Evolutionary conservation across 257 asterid genomes (phyloP).

Genomic region (Solanum paucissectum): DNA sequence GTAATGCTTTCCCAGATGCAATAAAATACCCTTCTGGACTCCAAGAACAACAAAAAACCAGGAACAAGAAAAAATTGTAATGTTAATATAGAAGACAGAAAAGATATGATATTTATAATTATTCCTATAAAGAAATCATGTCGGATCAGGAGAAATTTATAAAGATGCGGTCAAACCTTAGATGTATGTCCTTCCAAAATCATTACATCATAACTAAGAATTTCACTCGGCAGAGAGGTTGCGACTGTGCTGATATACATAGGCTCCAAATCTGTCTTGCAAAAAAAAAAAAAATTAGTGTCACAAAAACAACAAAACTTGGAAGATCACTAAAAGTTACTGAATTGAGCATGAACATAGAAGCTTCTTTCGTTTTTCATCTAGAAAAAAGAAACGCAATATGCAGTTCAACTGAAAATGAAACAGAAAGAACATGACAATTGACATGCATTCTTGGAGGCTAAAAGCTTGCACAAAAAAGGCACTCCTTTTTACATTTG

Average conservation of each 20-base stretch:
- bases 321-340: background rate
- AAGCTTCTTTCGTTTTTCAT: background rate
- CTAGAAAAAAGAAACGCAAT: background rate
- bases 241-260: no score
- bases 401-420: background rate
- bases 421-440: background rate
- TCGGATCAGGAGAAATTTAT: no score
- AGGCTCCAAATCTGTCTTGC: no score
- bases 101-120: background rate
- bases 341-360: no score
- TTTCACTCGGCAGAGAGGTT: no score
- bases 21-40: slow-evolving; percentile 19
- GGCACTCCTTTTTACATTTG: no score
- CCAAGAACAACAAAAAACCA: slow-evolving; percentile 97
- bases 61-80: slow-evolving; percentile 7
- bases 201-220: slow-evolving; percentile 29
- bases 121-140: background rate
- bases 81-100: background rate
- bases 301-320: background rate
- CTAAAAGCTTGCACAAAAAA: no score
- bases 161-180: slow-evolving; percentile 34
- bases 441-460: no score
- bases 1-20: no score
- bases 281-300: no score
- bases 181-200: slow-evolving; percentile 90